Evolutionary conservation across 2,329 filamentous ascomycete species (phyloP), one percentile per base, ranked within the genome.

Genomic region (Fusarium sp.): DNA sequence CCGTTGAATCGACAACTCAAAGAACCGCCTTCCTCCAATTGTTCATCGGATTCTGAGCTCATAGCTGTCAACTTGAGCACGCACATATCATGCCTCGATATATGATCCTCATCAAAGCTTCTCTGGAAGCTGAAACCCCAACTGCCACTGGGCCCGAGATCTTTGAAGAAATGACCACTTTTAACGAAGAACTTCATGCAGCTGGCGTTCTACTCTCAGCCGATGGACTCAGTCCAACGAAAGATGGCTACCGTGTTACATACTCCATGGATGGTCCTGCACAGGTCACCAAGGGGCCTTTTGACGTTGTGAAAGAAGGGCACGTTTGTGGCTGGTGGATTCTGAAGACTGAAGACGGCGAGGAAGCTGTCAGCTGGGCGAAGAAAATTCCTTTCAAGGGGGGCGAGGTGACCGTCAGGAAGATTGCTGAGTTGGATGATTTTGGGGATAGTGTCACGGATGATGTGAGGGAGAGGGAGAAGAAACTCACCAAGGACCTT

Each of bases 301-400:
- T 82, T 56, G 75, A 80, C 30, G 63, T 80, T 24, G 62, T 71
- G 28, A 62, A 63, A n/a, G 75, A 79, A 59, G 53, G 58, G 5
- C 74, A 80, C 24, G 72, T 81, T 6, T 80, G 76, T 18, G 80
- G 79, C 2, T 81, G 74, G 77, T 82, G 80, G 80, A 74, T 82
- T 26, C 59, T 82, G 15, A 75, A 78, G 67, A 75, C 75, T 1
- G 75, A 75, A 56, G 72, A 78, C 24, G 72, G 72, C 12, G 75
- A 81, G 10, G 80, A 81, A 63, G 79, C 79, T 5, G 60, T 81
- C 15, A 26, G 32, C 14, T 82, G 80, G 80, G 80, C 80, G 1
- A 77, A 76, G 67, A 79, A 79, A 56, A 64, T 75, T 6, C 73
- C 72, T 1, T 79, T 82, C 53, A 72, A 76, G 35, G 50, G 63